These are phyloP conservation scores for Trichophyton simii DNA, from an alignment of 2,329 filamentous ascomycete genomes.

Conservation along the genomic window DNA sequence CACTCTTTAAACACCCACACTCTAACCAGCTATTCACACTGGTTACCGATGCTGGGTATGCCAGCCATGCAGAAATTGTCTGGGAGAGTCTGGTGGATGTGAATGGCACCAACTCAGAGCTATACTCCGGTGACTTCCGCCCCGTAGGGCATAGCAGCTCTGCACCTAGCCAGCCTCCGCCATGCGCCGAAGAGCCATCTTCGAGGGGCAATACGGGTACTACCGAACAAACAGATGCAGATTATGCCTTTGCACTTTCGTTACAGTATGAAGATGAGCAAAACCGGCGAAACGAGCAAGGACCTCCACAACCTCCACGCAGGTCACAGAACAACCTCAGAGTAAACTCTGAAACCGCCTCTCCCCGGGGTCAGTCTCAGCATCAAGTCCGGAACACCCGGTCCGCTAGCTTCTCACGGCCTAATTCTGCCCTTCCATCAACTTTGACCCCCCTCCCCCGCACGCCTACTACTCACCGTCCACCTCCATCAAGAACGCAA, in stretches of 20 bases:
- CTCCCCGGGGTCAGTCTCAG: not conserved
- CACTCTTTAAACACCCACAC: conserved; percentile 74
- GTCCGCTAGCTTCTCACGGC: conserved; percentile 10
- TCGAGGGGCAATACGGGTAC: conserved; percentile 5
- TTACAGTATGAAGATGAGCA: conserved; percentile 88
- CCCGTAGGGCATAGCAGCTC: conserved; percentile 53
- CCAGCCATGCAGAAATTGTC: conserved; percentile 75
- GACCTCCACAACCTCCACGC: conserved; percentile 4
- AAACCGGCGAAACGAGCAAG: conserved; percentile 36
- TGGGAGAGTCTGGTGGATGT: conserved; percentile 92
- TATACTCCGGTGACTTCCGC: conserved; percentile 82
- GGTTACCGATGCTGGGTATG: conserved; percentile 87
- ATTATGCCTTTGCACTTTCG: conserved; percentile 78
- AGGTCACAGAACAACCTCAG: not conserved
- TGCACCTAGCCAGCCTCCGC: conserved; percentile 4
- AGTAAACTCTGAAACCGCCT: not conserved
- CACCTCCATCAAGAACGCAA: conserved; percentile 13
- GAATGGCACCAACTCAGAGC: conserved; percentile 67
- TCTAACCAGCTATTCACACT: conserved; percentile 65
- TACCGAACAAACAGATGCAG: conserved; percentile 56
- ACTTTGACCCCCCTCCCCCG: conserved; percentile 13
- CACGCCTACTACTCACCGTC: conserved; percentile 11
- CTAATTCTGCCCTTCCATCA: conserved; percentile 11
- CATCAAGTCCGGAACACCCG: not conserved
- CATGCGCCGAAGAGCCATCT: not conserved